phyloP scores from a whole-genome alignment of 2,329 filamentous ascomycete species.

The Monosporascus sp. region DNA sequence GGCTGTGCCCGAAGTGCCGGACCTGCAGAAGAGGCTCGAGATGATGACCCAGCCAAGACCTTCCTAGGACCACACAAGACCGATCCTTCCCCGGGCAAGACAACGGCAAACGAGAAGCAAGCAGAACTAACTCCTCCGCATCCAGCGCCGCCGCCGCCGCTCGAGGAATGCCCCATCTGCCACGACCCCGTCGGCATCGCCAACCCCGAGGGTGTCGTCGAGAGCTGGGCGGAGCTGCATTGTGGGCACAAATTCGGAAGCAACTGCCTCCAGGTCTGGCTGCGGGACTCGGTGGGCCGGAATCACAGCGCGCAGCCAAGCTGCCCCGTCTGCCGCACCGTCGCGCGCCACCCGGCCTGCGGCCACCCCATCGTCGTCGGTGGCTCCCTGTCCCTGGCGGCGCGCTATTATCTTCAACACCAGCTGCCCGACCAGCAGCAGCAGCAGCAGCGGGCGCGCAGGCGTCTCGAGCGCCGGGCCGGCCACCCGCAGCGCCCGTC shows the following conservation, averaged over 20 bases:
- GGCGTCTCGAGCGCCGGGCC: slow-evolving; percentile 16
- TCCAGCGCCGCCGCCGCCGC: slow-evolving; percentile 12
- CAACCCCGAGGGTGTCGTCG: slow-evolving; percentile 32
- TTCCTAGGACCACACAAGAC: not conserved
- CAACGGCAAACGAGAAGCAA: slow-evolving; percentile 1
- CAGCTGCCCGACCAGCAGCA: slow-evolving; percentile 1
- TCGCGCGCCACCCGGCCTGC: slow-evolving; percentile 24
- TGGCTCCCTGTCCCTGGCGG: not conserved
- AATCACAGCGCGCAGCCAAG: slow-evolving; percentile 25
- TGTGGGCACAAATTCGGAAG: slow-evolving; percentile 40
- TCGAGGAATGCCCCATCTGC: slow-evolving; percentile 37
- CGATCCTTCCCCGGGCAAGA: not conserved
- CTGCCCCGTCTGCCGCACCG: slow-evolving; percentile 37
- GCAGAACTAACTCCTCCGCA: slow-evolving; percentile 7
- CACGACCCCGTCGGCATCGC: slow-evolving; percentile 34
- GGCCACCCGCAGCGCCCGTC: slow-evolving; percentile 15
- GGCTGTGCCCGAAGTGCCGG: not conserved
- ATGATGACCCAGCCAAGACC: not conserved
- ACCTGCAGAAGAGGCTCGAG: not conserved
- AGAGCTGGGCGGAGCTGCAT: slow-evolving; percentile 35
- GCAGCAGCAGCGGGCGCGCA: slow-evolving; percentile 10
- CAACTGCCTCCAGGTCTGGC: slow-evolving; percentile 38
- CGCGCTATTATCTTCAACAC: not conserved
- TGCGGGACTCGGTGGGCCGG: slow-evolving; percentile 30
- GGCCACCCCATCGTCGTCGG: slow-evolving; percentile 18